These are phyloP conservation scores for Hordeum marinum DNA, from an alignment of 176 grass and related monocot species.

Conservation along the genomic window DNA sequence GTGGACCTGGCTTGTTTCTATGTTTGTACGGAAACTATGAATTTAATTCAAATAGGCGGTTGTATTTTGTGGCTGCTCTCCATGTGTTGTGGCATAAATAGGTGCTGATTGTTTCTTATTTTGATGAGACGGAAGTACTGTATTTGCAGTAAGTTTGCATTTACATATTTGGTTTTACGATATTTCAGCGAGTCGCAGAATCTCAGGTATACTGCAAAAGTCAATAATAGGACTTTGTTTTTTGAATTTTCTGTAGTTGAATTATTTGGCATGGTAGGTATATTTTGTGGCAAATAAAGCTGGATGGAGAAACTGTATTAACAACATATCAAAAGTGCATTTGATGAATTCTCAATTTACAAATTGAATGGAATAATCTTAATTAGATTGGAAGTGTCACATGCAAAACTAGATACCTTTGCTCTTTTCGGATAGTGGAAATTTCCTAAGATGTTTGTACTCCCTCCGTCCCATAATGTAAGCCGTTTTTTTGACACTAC, in stretches of 20 bases:
- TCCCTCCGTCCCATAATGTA: too few species aligned
- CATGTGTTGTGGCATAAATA: background rate
- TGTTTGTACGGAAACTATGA: background rate
- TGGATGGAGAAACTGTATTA: background rate
- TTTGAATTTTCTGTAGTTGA: background rate
- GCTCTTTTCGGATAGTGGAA: background rate
- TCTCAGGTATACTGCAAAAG: background rate
- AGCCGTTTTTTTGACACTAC: too few species aligned
- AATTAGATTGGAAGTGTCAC: background rate
- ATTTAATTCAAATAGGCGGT: background rate
- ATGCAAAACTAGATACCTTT: background rate
- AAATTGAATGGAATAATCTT: background rate
- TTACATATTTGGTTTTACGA: background rate
- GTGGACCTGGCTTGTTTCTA: background rate
- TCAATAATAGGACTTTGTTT: background rate
- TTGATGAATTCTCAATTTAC: too few species aligned
- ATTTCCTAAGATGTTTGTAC: background rate
- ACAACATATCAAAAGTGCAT: background rate
- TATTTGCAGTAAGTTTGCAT: background rate
- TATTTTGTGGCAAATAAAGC: background rate
- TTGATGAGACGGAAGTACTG: background rate
- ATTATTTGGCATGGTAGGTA: background rate
- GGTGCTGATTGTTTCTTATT: background rate
- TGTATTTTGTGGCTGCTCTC: background rate
- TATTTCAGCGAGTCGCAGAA: background rate